A percentile compares a stretch with the other conserved stretches of the same genome.
Conservation (phyloP, 2,329 filamentous ascomycete genomes). For the Cryoendolithus antarcticus region DNA sequence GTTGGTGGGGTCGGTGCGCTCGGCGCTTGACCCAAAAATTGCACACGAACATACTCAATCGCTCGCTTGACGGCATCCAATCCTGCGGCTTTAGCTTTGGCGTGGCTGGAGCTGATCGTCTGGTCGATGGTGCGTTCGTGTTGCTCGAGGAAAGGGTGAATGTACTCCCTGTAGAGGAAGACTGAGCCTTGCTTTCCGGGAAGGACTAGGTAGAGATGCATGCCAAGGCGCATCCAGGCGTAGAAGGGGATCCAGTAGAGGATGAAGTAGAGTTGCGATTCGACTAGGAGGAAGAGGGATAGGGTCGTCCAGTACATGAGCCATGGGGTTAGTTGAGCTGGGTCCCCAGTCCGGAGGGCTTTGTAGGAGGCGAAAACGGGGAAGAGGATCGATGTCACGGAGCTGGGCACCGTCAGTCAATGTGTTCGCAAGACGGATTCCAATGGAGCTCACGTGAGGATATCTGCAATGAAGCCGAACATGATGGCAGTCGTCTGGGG, state of each 20-base stretch:
- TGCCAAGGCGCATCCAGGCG: slow-evolving; percentile 72
- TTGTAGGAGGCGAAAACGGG: slow-evolving; percentile 97
- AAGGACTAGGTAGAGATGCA: slow-evolving; percentile 90
- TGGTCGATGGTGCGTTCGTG: slow-evolving; percentile 85
- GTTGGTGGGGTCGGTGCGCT: slow-evolving; percentile 36
- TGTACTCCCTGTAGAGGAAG: slow-evolving; percentile 67
- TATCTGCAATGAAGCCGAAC: slow-evolving; percentile 54
- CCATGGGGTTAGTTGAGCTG: slow-evolving; percentile 86
- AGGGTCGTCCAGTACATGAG: slow-evolving; percentile 98
- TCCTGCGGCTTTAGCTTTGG: slow-evolving; percentile 63
- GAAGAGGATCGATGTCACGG: slow-evolving; percentile 78
- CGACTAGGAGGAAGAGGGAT: slow-evolving; percentile 65
- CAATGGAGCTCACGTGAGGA: slow-evolving; percentile 54
- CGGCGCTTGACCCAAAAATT: slow-evolving; percentile 65
- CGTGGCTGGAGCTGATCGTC: slow-evolving; percentile 72
- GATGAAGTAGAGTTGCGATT: slow-evolving; percentile 81
- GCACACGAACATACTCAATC: slow-evolving; percentile 52
- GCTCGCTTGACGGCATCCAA: slow-evolving; percentile 42
- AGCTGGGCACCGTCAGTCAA: slow-evolving; percentile 40
- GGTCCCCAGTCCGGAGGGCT: slow-evolving; percentile 84
- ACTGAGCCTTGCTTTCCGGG: slow-evolving; percentile 92
- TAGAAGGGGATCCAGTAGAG: slow-evolving; percentile 90
- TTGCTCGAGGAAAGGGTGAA: slow-evolving; percentile 77
- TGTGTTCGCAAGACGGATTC: background rate
- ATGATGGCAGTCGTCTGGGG: background rate